These are phyloP conservation scores for Solanum aculeatissimum DNA, from an alignment of 305 asterid genomes.

Conservation along the genomic window DNA sequence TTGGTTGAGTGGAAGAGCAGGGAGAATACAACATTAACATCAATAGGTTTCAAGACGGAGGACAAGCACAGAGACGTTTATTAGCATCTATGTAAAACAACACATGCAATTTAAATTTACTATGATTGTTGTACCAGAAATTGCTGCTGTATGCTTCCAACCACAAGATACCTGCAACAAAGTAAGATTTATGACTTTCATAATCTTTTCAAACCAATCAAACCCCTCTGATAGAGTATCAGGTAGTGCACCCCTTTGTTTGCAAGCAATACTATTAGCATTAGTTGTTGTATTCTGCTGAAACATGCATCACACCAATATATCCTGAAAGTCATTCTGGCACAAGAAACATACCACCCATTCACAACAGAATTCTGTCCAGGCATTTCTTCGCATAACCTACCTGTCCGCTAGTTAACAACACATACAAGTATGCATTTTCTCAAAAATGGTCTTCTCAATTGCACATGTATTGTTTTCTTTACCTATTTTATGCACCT, in stretches of 20 bases:
- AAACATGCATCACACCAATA: neutral
- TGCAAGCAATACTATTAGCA: neutral
- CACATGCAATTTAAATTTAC: neutral
- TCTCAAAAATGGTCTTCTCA: neutral
- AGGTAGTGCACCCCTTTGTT: neutral
- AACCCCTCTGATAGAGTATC: neutral
- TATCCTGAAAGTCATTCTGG: neutral
- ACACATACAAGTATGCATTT: neutral
- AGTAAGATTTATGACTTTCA: neutral
- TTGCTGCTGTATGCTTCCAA: conserved; percentile 98
- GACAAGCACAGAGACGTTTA: neutral
- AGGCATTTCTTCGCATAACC: neutral
- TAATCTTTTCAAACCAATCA: neutral
- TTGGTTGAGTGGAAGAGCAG: neutral
- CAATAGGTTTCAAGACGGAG: neutral
- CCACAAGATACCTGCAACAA: conserved; percentile 81
- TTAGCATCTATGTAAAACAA: neutral
- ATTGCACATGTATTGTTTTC: neutral
- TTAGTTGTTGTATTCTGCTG: neutral
- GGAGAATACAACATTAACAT: neutral
- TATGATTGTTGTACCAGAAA: conserved; percentile 49
- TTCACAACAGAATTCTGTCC: neutral
- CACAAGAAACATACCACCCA: neutral
- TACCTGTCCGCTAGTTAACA: neutral
- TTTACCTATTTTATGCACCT: neutral